phyloP scores from a whole-genome alignment of 2,329 filamentous ascomycete species.

The Huntiella bhutanensis region DNA sequence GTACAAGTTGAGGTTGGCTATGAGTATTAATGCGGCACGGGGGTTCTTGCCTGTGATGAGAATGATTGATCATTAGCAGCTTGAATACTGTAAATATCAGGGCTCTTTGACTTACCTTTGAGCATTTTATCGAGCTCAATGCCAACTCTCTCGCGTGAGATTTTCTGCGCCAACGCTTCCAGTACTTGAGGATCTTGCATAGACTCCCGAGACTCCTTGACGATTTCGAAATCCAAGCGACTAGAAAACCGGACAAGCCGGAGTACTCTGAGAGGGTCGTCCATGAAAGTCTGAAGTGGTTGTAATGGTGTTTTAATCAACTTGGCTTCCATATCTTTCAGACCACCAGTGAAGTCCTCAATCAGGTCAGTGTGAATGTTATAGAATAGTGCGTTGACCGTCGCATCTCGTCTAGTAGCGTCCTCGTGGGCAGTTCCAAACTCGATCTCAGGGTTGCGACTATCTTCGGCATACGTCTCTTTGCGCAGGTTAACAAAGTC shows the following conservation, averaged over 20 bases:
- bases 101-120: conserved; percentile 30
- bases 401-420: conserved; percentile 74
- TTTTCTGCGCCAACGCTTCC: conserved; percentile 63
- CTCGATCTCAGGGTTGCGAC: conserved; percentile 77
- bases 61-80: neutral
- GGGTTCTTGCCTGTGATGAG: conserved; percentile 34
- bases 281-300: conserved; percentile 80
- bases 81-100: neutral
- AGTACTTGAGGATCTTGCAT: conserved; percentile 73
- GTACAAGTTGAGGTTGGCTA: conserved; percentile 50
- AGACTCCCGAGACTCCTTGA: conserved; percentile 43
- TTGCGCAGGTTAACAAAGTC: conserved; percentile 90
- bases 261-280: conserved; percentile 76
- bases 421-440: conserved; percentile 88
- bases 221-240: conserved; percentile 61
- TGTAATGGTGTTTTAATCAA: conserved; percentile 73
- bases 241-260: conserved; percentile 81
- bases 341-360: conserved; percentile 71
- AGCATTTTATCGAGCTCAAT: conserved; percentile 86
- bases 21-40: conserved; percentile 39
- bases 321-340: conserved; percentile 51
- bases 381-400: conserved; percentile 90
- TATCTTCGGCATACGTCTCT: conserved; percentile 78
- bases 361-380: conserved; percentile 63
- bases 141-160: conserved; percentile 77